Base-by-base conservation (phyloP, 2,329 filamentous ascomycete species). In the Cladosporium sp. region DNA sequence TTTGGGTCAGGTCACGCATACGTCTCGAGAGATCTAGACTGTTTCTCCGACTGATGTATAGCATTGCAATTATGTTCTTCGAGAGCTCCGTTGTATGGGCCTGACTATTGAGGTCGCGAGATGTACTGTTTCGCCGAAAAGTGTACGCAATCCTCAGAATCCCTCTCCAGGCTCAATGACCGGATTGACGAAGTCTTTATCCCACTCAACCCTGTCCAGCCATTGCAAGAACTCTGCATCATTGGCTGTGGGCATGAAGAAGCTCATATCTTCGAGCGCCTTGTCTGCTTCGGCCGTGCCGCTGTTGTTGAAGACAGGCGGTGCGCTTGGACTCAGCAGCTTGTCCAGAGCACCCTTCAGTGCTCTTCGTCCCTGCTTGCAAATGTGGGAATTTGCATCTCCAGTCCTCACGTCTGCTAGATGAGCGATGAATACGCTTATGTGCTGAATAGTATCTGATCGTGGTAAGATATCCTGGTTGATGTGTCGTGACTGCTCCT, bases 371-470 rank as follows among this genome's bases (percentile, higher is more conserved):
- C 74, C 75, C 44, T 77, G 73, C n/a, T 73, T 69, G 60, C 74
- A 77, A 37, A 74, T 74, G 3, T 66, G 66, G 34, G 70, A 73
- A n/a, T 73, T 74, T 4, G 74, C 72, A 34, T 71, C 73, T 20
- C 72, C 73, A 3, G 71, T 71, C 12, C 67, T 67, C 2, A 78
- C 70, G 1, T 69, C 68, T 1, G 68, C 73, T 1, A 78, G 65
- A 25, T 72, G 73, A 1, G 74, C 72, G 13, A 75, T 73, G 60
- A 77, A 75, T n/a, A 78, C 75, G 24, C 72, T 74, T 2, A 78
- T 69, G 35, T 74, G 71, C 57, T 78, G 75, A 4, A 78, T 76
- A 0, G 73, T 76, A 24, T 77, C 75, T 0, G 75, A 76, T 9
- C 76, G 69, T 12, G 74, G 73, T 0, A 78, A 65, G 8, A 74